Conservation (phyloP, 768 basidiomycete genomes). For the Serendipita sp. region DNA sequence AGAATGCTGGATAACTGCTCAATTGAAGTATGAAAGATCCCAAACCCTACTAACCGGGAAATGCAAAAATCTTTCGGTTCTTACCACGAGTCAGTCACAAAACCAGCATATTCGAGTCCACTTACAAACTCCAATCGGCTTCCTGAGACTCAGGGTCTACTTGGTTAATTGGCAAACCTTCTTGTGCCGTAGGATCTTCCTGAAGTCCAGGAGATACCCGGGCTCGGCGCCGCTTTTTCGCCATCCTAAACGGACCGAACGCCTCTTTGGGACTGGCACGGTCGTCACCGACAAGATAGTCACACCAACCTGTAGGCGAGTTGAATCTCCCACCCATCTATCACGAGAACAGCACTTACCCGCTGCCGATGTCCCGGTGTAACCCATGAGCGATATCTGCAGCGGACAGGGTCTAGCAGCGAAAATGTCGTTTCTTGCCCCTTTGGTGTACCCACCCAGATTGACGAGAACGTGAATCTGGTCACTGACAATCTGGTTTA, state of each 20-base stretch:
- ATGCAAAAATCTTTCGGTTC: slow-evolving; percentile 29
- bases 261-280: slow-evolving; percentile 28
- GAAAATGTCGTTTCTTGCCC: slow-evolving; percentile 34
- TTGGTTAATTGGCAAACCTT: slow-evolving; percentile 17
- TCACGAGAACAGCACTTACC: slow-evolving; percentile 13
- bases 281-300: slow-evolving; percentile 30
- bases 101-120: slow-evolving; percentile 6
- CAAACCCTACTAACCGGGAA: slow-evolving; percentile 24
- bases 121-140: slow-evolving; percentile 30
- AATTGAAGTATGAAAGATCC: background rate
- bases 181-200: slow-evolving; percentile 19
- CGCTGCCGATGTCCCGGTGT: slow-evolving; percentile 31
- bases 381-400: slow-evolving; percentile 35
- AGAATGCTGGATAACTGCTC: slow-evolving; percentile 20
- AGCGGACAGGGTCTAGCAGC: slow-evolving; percentile 32
- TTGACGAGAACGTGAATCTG: slow-evolving; percentile 33
- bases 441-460: slow-evolving; percentile 35
- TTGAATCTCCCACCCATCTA: background rate
- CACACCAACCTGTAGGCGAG: slow-evolving; percentile 30
- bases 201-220: slow-evolving; percentile 10
- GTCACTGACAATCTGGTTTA: slow-evolving; percentile 25
- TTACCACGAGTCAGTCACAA: slow-evolving; percentile 10
- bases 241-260: slow-evolving; percentile 20
- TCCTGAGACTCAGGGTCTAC: slow-evolving; percentile 25
- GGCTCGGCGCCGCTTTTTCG: slow-evolving; percentile 7